Percentiles rank a stretch among this genome's conserved stretches.
Conservation (phyloP, 805 yeast genomes). For the Wickerhamiella sorbophila region DNA sequence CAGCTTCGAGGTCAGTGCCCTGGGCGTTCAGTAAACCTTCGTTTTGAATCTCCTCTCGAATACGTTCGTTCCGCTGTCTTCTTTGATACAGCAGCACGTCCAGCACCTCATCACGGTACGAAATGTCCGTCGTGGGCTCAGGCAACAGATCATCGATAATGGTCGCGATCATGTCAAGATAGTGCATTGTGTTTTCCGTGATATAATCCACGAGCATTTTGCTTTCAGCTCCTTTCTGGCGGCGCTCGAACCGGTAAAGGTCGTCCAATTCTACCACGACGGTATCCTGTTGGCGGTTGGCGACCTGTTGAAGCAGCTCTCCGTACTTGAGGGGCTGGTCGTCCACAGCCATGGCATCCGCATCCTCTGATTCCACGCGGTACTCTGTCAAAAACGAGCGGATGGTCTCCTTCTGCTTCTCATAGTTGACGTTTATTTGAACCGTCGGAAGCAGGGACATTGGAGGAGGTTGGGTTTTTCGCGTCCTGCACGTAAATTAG, state of each 20-base stretch:
- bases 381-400: conserved; percentile 55
- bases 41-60: conserved; percentile 45
- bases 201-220: conserved; percentile 42
- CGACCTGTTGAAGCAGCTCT: conserved; percentile 57
- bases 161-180: conserved; percentile 58
- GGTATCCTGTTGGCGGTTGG: conserved; percentile 66
- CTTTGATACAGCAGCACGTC: conserved; percentile 91
- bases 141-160: conserved; percentile 78
- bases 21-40: conserved; percentile 25
- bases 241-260: conserved; percentile 50
- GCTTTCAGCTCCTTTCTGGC: conserved; percentile 23
- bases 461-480: not conserved
- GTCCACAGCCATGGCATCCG: conserved; percentile 15
- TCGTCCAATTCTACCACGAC: conserved; percentile 74
- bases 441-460: conserved; percentile 16
- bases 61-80: conserved; percentile 61
- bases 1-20: conserved; percentile 22
- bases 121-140: conserved; percentile 63
- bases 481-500: conserved; percentile 4
- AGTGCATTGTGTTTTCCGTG: conserved; percentile 61
- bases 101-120: conserved; percentile 75
- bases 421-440: conserved; percentile 51
- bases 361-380: conserved; percentile 28
- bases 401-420: conserved; percentile 41
- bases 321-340: conserved; percentile 45